phyloP scores from a whole-genome alignment of 1,284 basidiomycete genomes.

The Pseudozyma sp. region DNA sequence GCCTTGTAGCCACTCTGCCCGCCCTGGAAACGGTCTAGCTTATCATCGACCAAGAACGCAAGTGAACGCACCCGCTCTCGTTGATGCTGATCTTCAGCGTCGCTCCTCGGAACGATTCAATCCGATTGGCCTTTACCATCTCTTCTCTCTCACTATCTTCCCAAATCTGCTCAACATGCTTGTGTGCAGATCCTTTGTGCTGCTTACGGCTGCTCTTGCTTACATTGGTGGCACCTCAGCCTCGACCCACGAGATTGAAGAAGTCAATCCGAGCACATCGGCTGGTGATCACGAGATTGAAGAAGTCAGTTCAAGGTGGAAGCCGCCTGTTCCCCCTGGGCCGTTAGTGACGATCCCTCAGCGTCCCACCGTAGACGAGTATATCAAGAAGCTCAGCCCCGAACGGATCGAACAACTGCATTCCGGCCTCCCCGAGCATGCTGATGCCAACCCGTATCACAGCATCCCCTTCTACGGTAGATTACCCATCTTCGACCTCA shows the following conservation, averaged over 20 bases:
- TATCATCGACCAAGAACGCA: background rate
- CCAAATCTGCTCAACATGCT: background rate
- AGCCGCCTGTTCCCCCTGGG: background rate
- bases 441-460: background rate
- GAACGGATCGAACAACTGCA: background rate
- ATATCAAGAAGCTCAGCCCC: background rate
- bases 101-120: too few species aligned
- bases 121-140: too few species aligned
- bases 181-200: background rate
- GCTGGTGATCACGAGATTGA: too few species aligned
- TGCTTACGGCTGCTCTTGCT: background rate
- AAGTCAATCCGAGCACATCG: too few species aligned
- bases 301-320: too few species aligned
- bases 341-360: background rate
- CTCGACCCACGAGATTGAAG: too few species aligned
- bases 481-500: slow-evolving; percentile 2
- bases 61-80: background rate
- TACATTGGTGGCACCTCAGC: background rate
- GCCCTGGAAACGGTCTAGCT: background rate
- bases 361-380: background rate
- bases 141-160: too few species aligned
- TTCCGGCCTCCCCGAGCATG: background rate
- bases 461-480: background rate
- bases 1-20: slow-evolving; percentile 30
- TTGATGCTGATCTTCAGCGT: too few species aligned